These are phyloP conservation scores for Exophiala sp. DNA, from an alignment of 2,329 filamentous ascomycete genomes.

Conservation along the genomic window DNA sequence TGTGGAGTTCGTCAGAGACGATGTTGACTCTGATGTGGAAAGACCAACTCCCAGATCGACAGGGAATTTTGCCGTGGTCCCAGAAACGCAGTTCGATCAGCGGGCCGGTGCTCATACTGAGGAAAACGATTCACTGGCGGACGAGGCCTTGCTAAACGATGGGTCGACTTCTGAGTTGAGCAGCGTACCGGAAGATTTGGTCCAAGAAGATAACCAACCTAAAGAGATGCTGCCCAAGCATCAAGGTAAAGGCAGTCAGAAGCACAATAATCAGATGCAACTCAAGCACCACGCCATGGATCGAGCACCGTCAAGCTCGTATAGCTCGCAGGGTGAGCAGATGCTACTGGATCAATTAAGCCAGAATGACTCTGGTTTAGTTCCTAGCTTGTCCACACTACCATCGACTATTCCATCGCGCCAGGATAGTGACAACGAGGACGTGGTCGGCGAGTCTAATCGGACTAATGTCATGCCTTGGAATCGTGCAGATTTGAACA, in stretches of 20 bases:
- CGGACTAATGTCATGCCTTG: not conserved
- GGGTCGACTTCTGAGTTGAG: conserved; percentile 5
- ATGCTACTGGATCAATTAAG: conserved; percentile 17
- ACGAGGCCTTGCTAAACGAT: not conserved
- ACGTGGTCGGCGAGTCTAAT: not conserved
- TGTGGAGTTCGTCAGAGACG: not conserved
- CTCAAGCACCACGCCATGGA: not conserved
- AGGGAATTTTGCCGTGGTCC: not conserved
- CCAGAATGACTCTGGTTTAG: conserved; percentile 2
- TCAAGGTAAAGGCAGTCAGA: not conserved
- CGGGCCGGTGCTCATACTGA: not conserved
- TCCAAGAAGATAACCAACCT: not conserved
- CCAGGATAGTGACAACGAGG: not conserved
- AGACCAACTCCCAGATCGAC: not conserved
- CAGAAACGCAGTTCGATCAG: conserved; percentile 16
- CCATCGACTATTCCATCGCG: not conserved
- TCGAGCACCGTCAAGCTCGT: conserved; percentile 10
- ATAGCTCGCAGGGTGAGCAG: conserved; percentile 16
- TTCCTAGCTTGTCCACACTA: not conserved
- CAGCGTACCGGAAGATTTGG: not conserved
- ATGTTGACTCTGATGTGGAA: not conserved
- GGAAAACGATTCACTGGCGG: not conserved
- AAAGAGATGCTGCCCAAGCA: not conserved
- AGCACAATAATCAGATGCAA: not conserved
- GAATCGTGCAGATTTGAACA: not conserved